Base-by-base conservation (phyloP, 805 yeast genomes). In the Saccharomycopsis capsularis region DNA sequence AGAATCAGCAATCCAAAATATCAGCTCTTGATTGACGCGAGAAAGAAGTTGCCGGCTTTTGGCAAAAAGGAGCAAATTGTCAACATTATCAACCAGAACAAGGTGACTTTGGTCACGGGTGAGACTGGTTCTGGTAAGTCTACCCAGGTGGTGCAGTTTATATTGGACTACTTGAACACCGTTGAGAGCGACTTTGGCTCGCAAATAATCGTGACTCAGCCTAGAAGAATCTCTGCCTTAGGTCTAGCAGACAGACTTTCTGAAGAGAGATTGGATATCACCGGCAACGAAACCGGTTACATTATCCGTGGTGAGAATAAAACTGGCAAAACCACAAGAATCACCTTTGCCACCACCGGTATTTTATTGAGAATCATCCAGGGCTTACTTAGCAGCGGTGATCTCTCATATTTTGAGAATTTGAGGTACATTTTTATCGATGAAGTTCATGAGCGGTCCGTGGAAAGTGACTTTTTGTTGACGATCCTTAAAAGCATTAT, bases 91-190 rank as follows among this genome's bases (percentile, higher is more conserved):
- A 69, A 71, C 25, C 52, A 68, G 0, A 76, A 85, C 59, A 78
- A 78, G 54, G 84, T 88, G 3, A 79, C 85, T 6, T 66, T 91
- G 30, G 75, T 91, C 34, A 91, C 98, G 2, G 99, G 98, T 62
- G 99, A 93, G 63, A 91, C 98, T 0, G 98, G 98, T 57, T 90
- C 97, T 1, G 98, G 98, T 57, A 91, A 91, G 60, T 87, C 96
- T 1, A 91, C 99, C 0, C 99, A 91, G 62, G 79, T 87, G 3
- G 96, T 88, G 4, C 99, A 91, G 62, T 91, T 89, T 56, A 69
- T 91, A 19, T 66, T 91, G 16, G 98, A 91, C 61, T 71, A 79
- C 36, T 59, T 86, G 51, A 71, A 76, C 43, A 13, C 7, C 19
- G 32, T 7, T 9, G 60, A 65, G 11, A 61, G 63, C 9, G 76